Base-by-base conservation (phyloP, 495 filamentous ascomycete species). In the Aspergillus avenaceus region DNA sequence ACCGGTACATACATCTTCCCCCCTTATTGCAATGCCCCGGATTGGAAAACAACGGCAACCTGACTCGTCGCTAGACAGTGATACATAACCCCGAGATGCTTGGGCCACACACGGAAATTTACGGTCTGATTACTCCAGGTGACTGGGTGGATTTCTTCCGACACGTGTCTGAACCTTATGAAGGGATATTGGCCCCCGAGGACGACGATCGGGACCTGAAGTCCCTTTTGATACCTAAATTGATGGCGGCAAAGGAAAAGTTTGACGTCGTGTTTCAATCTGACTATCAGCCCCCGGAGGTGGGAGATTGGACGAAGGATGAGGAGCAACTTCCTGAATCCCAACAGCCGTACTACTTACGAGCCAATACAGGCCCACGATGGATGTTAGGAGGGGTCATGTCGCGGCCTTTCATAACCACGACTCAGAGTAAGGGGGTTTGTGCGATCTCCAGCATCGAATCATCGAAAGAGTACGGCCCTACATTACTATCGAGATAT, bases 111-210 rank as follows among this genome's bases (percentile, higher is more conserved):
- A 72, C 73, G 12, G 73, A 76, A 38, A 64, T 66, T 40, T 65
- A 66, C 38, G 73, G 73, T 31, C 45, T 78, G 8, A 68, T 76
- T 26, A 72, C 70, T 3, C 74, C 74, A n/a, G 73, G 74, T n/a
- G 74, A 73, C 56, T 78, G 72, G 74, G 67, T 74, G 11, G 74
- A 78, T 44, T 75, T 77, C 59, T 77, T 77, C 64, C 71, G 74
- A 36, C 64, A 75, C 50, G 65, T 77, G 36, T 70, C 69, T 22
- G 74, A 77, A 56, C 65, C 71, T 18, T 78, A 70, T 47, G 65
- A 65, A n/a, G 70, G 78, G 16, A 52, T 79, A 44, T 61, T 80
- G 25, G 72, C 75, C 28, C 77, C 79, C 9, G 72, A 74, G 36
- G 56, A 45, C 41, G 74, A 77, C 45, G 48, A 69, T 26, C 66